Conservation (phyloP, 768 basidiomycete genomes). For the Leccinum ochraceum region DNA sequence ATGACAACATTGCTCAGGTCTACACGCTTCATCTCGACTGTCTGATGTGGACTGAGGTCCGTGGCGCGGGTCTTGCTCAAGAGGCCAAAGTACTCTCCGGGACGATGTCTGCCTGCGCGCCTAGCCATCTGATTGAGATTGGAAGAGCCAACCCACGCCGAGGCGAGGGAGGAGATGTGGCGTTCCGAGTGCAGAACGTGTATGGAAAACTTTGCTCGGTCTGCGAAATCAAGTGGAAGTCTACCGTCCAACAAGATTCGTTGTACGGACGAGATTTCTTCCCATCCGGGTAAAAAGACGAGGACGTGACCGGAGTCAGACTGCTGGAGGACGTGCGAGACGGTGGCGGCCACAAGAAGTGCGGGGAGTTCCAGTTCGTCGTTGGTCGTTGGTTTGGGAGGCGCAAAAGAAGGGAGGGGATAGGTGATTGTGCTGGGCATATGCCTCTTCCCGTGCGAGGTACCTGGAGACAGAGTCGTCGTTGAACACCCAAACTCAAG, state of each 20-base stretch:
- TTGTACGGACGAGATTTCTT: slow-evolving; percentile 80
- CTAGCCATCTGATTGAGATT: slow-evolving; percentile 92
- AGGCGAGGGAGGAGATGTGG: slow-evolving; percentile 85
- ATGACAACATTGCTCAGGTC: slow-evolving; percentile 92
- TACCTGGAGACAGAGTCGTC: slow-evolving; percentile 75
- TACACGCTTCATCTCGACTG: slow-evolving; percentile 93
- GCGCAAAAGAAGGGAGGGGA: slow-evolving; percentile 7
- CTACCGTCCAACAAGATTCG: slow-evolving; percentile 53
- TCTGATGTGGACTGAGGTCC: slow-evolving; percentile 74
- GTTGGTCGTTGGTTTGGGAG: slow-evolving; percentile 20
- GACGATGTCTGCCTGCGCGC: slow-evolving; percentile 87
- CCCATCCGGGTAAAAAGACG: slow-evolving; percentile 93
- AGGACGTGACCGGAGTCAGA: slow-evolving; percentile 85
- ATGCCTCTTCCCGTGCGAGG: slow-evolving; percentile 56
- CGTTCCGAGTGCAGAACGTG: slow-evolving; percentile 88
- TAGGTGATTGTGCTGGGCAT: slow-evolving; percentile 9
- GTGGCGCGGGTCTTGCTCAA: slow-evolving; percentile 62
- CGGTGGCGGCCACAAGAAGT: slow-evolving; percentile 76
- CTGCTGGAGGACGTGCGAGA: slow-evolving; percentile 71
- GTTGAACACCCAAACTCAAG: slow-evolving; percentile 60
- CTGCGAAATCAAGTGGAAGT: slow-evolving; percentile 61
- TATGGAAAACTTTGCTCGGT: slow-evolving; percentile 58
- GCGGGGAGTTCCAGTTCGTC: slow-evolving; percentile 78
- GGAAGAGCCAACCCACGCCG: slow-evolving; percentile 88
- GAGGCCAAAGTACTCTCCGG: slow-evolving; percentile 90